These are phyloP conservation scores for Termitomyces sp. DNA, from an alignment of 768 basidiomycete genomes.

Conservation along the genomic window DNA sequence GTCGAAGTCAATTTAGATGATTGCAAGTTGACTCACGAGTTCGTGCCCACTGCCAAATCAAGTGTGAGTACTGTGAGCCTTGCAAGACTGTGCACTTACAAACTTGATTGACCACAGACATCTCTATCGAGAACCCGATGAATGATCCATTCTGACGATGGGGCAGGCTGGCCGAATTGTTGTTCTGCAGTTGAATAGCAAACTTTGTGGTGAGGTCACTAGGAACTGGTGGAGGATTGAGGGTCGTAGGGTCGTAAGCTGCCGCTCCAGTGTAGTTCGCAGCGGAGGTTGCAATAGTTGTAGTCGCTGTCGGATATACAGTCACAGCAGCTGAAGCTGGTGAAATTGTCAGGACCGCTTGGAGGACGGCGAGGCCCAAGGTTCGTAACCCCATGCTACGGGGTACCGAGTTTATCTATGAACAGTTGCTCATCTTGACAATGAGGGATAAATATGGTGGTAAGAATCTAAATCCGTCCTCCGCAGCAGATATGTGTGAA, in stretches of 20 bases:
- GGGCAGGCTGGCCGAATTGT: neutral
- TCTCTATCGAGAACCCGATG: slow-evolving; percentile 58
- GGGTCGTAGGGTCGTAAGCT: slow-evolving; percentile 48
- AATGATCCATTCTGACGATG: slow-evolving; percentile 29
- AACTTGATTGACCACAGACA: slow-evolving; percentile 56
- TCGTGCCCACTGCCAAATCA: slow-evolving; percentile 1
- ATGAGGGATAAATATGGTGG: neutral
- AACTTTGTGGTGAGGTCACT: slow-evolving; percentile 39
- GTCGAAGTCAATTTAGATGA: neutral
- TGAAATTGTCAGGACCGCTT: slow-evolving; percentile 7
- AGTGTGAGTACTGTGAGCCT: slow-evolving; percentile 8
- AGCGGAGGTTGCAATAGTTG: slow-evolving; percentile 23
- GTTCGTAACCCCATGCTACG: neutral
- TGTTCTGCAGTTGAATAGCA: slow-evolving; percentile 31
- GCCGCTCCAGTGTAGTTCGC: slow-evolving; percentile 43
- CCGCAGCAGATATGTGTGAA: neutral
- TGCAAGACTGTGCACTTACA: slow-evolving; percentile 22
- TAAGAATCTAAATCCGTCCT: neutral
- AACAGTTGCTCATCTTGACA: neutral
- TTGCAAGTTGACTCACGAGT: slow-evolving; percentile 1
- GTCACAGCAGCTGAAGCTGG: slow-evolving; percentile 24
- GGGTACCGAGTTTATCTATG: neutral
- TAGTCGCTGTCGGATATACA: slow-evolving; percentile 25
- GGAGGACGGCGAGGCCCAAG: slow-evolving; percentile 7
- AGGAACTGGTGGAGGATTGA: slow-evolving; percentile 50